Evolutionary conservation across 768 basidiomycete genomes (phyloP).

Genomic region (Coprinellus aureogranulatus): DNA sequence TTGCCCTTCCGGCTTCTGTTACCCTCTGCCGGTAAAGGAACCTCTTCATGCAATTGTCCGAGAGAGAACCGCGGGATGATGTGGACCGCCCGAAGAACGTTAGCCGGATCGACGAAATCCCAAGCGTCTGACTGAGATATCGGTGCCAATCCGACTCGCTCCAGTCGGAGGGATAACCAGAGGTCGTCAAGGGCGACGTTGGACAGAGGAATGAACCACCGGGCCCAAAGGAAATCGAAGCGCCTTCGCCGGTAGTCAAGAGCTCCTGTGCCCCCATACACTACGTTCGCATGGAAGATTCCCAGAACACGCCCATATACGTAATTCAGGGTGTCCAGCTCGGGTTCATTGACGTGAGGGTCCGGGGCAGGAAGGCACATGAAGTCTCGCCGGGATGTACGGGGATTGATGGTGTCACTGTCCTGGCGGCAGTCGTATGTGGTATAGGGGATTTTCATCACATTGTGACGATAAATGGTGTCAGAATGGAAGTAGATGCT

Average conservation of each 20-base stretch:
- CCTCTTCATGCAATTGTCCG: background rate
- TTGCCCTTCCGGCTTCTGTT: too few species aligned
- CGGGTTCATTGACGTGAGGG: background rate
- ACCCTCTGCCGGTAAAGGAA: too few species aligned
- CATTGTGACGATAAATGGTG: conserved; percentile 12
- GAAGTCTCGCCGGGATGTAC: background rate
- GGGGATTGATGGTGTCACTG: conserved; percentile 16
- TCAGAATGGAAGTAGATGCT: background rate
- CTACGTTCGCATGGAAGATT: conserved; percentile 1
- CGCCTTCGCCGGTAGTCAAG: background rate
- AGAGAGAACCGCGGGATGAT: conserved; percentile 1
- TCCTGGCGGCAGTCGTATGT: conserved; percentile 15
- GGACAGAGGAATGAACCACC: background rate
- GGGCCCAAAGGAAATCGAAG: background rate
- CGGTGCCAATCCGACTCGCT: background rate
- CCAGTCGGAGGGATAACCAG: background rate
- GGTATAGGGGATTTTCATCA: conserved; percentile 13
- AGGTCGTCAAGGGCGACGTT: background rate
- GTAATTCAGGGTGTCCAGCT: background rate
- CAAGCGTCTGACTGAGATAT: background rate
- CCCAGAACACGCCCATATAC: background rate
- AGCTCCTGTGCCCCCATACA: background rate
- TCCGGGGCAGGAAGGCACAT: background rate
- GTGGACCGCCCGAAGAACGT: background rate
- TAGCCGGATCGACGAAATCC: background rate